Base-by-base conservation (phyloP, 768 basidiomycete species). In the Leccinum olivaceopallidum region DNA sequence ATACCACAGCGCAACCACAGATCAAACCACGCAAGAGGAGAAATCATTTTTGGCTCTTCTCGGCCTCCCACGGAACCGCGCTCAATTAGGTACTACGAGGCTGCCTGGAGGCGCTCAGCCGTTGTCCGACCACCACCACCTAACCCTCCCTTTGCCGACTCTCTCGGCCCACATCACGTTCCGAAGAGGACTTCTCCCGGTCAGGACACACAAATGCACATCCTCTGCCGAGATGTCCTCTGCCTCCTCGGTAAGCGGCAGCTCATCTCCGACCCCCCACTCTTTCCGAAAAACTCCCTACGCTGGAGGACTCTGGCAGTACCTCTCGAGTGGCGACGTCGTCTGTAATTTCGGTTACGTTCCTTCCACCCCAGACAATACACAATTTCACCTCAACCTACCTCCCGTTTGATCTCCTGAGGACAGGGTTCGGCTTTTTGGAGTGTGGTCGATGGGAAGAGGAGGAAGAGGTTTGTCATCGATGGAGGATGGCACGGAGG, bases 301-400 rank as follows among this genome's bases (percentile, higher is more conserved):
- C 20, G 78, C 80, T 1, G 80, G 83, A 1, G 88, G 84, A 0
- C 79, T 93, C 6, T 92, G 90, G 90, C 74, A 79, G 6, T 83
- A 90, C 66, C 79, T 94, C n/a, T 90, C 87, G 2, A 81, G 80
- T 0, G 92, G 92, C 1, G 92, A 94, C 67, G 73, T 92, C 39
- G 80, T 94, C 24, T 91, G 87, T 69, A 94, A 94, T 72, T 79
- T 94, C 50, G 92, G 92, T 6, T 92, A 85, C 67, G 78, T 94
- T 16, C 89, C 88, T 1, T 75, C 81, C 0, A 68, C 69, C 0
- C 63, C 73, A 12, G 60, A 73, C 6, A 68, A 71, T 18, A 74
- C 68, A 20, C 65, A 69, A 50, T 65, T 60, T 20, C 60, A 63
- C 39, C 51, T 65, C 0, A 65, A 71, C 47, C 57, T 62, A 60